Evolutionary conservation across 1,284 basidiomycete genomes (phyloP).

Genomic region (Apiotrichum mycotoxinovorans): DNA sequence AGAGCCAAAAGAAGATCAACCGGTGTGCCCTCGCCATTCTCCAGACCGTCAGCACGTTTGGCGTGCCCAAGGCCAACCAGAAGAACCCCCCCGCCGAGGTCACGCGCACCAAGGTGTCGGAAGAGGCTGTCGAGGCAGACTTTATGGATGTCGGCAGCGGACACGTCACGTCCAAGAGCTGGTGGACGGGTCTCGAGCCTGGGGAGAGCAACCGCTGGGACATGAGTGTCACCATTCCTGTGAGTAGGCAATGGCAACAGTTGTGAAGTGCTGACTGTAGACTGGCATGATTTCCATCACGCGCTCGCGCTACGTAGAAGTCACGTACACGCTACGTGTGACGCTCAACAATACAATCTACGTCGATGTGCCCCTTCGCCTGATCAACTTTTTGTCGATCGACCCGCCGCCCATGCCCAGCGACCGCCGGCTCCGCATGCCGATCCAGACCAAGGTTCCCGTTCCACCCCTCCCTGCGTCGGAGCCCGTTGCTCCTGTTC

Average conservation of each 20-base stretch:
- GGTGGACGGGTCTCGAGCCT: conserved; percentile 76
- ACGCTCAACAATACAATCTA: conserved; percentile 63
- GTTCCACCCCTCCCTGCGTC: not conserved
- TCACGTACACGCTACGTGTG: conserved; percentile 71
- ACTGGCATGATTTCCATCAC: conserved; percentile 68
- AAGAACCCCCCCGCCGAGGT: conserved; percentile 54
- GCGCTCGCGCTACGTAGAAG: conserved; percentile 73
- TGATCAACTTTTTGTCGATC: conserved; percentile 50
- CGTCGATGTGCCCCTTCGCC: conserved; percentile 45
- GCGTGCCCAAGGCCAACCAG: conserved; percentile 53
- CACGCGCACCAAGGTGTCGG: conserved; percentile 56
- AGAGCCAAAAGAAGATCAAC: conserved; percentile 69
- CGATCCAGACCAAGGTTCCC: not conserved
- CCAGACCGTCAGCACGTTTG: conserved; percentile 68
- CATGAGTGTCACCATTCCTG: conserved; percentile 67
- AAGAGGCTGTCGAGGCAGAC: conserved; percentile 62
- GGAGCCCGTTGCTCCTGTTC: not conserved
- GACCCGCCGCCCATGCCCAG: conserved; percentile 48
- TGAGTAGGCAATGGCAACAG: conserved; percentile 51
- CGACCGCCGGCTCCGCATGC: conserved; percentile 16
- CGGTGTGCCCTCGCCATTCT: conserved; percentile 65
- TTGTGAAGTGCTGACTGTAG: conserved; percentile 47
- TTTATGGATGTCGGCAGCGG: conserved; percentile 58
- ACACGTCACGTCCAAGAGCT: conserved; percentile 73
- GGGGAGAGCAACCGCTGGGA: conserved; percentile 57